A percentile compares a stretch with the other conserved stretches of the same genome.
phyloP scores from a whole-genome alignment of 2,329 filamentous ascomycete species.

The Boeremia lycopersici region DNA sequence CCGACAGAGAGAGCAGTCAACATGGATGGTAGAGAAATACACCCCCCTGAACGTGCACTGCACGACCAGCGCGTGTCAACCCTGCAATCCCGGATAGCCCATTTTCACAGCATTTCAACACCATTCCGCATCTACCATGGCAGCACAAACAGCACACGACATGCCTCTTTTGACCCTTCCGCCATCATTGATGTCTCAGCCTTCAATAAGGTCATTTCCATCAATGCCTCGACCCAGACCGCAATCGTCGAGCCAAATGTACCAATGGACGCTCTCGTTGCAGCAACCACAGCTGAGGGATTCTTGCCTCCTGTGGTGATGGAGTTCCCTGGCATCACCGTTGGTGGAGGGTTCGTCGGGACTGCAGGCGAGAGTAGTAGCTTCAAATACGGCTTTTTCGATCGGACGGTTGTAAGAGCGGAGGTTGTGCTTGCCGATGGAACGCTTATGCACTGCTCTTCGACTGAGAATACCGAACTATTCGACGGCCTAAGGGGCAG shows the following conservation, averaged over 20 bases:
- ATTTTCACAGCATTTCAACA: conserved; percentile 35
- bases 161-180: conserved; percentile 46
- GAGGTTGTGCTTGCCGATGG: conserved; percentile 69
- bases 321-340: conserved; percentile 74
- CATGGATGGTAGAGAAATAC: background rate
- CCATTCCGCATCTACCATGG: conserved; percentile 67
- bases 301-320: conserved; percentile 70
- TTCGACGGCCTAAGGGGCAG: conserved; percentile 65
- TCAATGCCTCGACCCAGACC: conserved; percentile 60
- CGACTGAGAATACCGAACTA: conserved; percentile 56
- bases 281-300: conserved; percentile 59
- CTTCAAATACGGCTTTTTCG: conserved; percentile 71
- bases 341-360: conserved; percentile 69
- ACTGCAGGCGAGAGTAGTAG: conserved; percentile 71
- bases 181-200: conserved; percentile 67
- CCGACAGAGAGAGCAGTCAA: background rate
- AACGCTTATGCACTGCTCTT: conserved; percentile 57
- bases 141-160: conserved; percentile 75
- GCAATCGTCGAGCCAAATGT: conserved; percentile 73
- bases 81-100: conserved; percentile 27
- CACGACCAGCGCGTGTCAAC: conserved; percentile 31
- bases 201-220: conserved; percentile 65
- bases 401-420: conserved; percentile 65
- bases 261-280: conserved; percentile 68
- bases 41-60: background rate